Evolutionary conservation across 352 stramenopile genomes (phyloP).

Genomic region (Peronospora belbahrii): DNA sequence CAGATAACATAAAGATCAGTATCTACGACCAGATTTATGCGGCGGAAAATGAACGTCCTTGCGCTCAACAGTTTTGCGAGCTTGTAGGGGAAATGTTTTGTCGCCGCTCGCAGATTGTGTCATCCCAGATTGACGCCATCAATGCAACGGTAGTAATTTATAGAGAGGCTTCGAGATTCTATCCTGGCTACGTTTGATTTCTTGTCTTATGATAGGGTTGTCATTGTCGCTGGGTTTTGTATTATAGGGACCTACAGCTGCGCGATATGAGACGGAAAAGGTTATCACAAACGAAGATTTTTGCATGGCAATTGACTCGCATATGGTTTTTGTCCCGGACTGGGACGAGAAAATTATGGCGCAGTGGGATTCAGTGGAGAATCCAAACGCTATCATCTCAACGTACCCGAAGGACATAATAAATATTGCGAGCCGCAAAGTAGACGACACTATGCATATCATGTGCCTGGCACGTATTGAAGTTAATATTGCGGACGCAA

Average conservation of each 20-base stretch:
- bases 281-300: slow-evolving; percentile 74
- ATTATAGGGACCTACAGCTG: slow-evolving; percentile 52
- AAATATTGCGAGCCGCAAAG: too few relatives aligned
- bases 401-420: slow-evolving; percentile 76
- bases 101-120: slow-evolving; percentile 55
- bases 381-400: slow-evolving; percentile 72
- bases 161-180: too few relatives aligned
- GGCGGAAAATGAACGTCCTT: slow-evolving; percentile 52
- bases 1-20: slow-evolving; percentile 50
- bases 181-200: too few relatives aligned
- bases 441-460: slow-evolving; percentile 51
- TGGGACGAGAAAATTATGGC: slow-evolving; percentile 70
- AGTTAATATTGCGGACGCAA: slow-evolving; percentile 51
- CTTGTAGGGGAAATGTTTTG: slow-evolving; percentile 56
- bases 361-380: slow-evolving; percentile 65
- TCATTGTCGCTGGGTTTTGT: not conserved
- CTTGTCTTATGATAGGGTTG: slow-evolving; percentile 1
- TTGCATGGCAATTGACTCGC: slow-evolving; percentile 74
- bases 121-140: slow-evolving; percentile 56
- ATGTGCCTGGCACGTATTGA: slow-evolving; percentile 79
- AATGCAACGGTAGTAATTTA: slow-evolving; percentile 46
- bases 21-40: slow-evolving; percentile 73
- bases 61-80: slow-evolving; percentile 56
- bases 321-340: slow-evolving; percentile 65
- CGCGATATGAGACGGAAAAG: slow-evolving; percentile 69